These are phyloP conservation scores for Pseudogymnoascus sp. DNA, from an alignment of 2,329 filamentous ascomycete species.

Conservation along the genomic window DNA sequence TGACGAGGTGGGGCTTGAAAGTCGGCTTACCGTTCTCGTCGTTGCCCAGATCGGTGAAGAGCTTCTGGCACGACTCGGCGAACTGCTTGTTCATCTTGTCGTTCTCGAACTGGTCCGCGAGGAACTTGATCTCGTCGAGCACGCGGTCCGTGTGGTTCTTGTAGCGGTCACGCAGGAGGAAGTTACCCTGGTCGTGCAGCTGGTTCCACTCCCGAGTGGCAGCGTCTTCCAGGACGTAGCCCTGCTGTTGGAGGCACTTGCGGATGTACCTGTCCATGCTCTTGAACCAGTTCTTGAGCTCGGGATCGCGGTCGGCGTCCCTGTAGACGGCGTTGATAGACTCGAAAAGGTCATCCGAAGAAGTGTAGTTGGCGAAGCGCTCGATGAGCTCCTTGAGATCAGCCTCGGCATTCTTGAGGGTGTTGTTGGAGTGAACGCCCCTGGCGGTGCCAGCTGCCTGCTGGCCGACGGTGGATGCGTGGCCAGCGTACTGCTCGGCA, in stretches of 20 bases:
- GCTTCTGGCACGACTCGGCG: conserved; percentile 64
- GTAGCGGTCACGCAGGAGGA: conserved; percentile 84
- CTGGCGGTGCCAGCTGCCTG: conserved; percentile 63
- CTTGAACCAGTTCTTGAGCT: conserved; percentile 87
- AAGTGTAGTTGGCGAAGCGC: conserved; percentile 92
- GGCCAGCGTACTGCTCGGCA: conserved; percentile 75
- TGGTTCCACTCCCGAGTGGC: conserved; percentile 76
- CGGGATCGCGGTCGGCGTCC: conserved; percentile 77
- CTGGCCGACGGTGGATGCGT: conserved; percentile 58
- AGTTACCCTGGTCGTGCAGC: conserved; percentile 78
- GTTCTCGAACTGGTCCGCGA: conserved; percentile 80
- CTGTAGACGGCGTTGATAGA: conserved; percentile 79
- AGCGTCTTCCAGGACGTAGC: conserved; percentile 77
- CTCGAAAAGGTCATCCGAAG: conserved; percentile 75
- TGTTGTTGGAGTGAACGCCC: conserved; percentile 58
- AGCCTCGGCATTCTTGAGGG: conserved; percentile 64
- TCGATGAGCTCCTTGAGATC: conserved; percentile 84
- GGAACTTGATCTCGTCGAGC: conserved; percentile 82
- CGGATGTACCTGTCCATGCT: conserved; percentile 69
- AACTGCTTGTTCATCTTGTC: conserved; percentile 84
- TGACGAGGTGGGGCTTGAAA: conserved; percentile 90
- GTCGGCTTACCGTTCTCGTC: conserved; percentile 74
- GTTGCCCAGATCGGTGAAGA: conserved; percentile 85
- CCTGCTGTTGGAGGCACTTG: conserved; percentile 78
- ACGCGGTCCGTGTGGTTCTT: conserved; percentile 77